Percentiles rank a stretch among this genome's conserved stretches.
These are phyloP conservation scores for Vicia villosa DNA, from an alignment of 306 rosid species.

Conservation along the genomic window DNA sequence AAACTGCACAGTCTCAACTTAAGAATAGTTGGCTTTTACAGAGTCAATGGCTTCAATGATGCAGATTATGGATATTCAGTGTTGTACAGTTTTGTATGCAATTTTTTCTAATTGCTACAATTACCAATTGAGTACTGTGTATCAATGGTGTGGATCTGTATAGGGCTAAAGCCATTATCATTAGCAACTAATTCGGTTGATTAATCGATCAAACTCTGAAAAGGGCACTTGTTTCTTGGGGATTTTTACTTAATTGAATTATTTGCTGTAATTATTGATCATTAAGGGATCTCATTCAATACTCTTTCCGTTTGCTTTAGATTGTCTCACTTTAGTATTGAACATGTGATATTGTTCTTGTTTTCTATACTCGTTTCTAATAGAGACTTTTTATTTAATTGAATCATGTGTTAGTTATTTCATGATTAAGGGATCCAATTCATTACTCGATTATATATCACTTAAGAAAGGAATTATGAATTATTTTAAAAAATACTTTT, in stretches of 20 bases:
- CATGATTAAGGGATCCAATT: too few relatives aligned
- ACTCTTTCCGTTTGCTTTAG: too few relatives aligned
- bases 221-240: neutral
- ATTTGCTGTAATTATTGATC: neutral
- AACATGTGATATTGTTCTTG: too few relatives aligned
- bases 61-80: too few relatives aligned
- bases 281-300: neutral
- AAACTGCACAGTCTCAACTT: constrained; percentile 64
- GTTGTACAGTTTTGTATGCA: neutral
- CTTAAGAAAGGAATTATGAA: too few relatives aligned
- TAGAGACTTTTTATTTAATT: too few relatives aligned
- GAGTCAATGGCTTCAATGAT: constrained; percentile 35
- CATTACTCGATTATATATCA: too few relatives aligned
- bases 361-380: too few relatives aligned
- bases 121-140: neutral
- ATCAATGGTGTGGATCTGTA: constrained; percentile 26
- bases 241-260: neutral
- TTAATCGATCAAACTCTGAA: neutral
- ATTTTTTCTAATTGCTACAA: neutral
- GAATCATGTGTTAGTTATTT: too few relatives aligned
- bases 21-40: constrained; percentile 67
- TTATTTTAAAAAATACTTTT: too few relatives aligned
- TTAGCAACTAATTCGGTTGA: neutral
- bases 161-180: neutral
- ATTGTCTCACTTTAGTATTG: too few relatives aligned